Evolutionary conservation across 352 stramenopile genomes (phyloP).

Genomic region (Chrysophaeum taylorii): DNA sequence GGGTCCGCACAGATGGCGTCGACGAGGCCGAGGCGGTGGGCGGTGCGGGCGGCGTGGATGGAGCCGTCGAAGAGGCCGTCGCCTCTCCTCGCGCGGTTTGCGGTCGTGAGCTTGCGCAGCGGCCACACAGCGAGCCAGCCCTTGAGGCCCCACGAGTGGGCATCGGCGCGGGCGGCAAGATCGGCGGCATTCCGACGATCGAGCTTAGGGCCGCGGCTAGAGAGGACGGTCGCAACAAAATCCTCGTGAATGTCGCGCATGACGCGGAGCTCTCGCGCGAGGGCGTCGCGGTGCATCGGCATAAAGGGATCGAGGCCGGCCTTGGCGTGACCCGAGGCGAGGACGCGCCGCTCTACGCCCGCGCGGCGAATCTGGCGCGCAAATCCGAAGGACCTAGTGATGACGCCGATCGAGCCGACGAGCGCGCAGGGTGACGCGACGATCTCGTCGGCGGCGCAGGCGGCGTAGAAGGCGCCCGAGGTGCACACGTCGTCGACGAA

Average conservation of each 20-base stretch:
- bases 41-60: background rate
- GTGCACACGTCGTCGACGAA: constrained; percentile 1
- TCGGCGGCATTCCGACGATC: background rate
- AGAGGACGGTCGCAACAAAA: background rate
- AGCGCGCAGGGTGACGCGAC: background rate
- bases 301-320: background rate
- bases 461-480: background rate
- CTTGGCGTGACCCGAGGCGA: background rate
- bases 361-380: background rate
- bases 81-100: background rate
- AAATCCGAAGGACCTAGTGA: background rate
- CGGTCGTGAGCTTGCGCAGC: background rate
- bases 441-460: background rate
- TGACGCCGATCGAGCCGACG: background rate
- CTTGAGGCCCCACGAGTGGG: background rate
- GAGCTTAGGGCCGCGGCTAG: background rate
- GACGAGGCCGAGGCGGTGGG: background rate
- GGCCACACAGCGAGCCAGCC: background rate
- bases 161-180: background rate
- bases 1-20: too few species aligned
- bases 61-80: background rate
- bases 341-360: background rate
- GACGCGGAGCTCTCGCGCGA: background rate
- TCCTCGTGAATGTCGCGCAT: background rate
- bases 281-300: background rate